Percentiles rank a stretch among this genome's conserved stretches.
Conservation (phyloP, 2,329 filamentous ascomycete species). For the Aurifilum marmelostoma region DNA sequence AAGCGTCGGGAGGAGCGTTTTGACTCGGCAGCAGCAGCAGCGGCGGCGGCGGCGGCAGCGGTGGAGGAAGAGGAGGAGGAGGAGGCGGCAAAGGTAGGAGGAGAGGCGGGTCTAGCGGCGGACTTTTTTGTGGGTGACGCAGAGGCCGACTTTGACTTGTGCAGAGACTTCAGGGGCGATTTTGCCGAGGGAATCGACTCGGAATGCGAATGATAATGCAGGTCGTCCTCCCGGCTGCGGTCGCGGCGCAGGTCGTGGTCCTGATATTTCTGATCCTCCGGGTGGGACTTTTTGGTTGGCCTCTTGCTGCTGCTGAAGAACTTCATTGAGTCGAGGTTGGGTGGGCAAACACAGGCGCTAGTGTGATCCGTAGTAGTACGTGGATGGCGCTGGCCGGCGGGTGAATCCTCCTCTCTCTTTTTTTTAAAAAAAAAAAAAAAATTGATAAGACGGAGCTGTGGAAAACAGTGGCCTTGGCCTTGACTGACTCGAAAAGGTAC, state of each 20-base stretch:
- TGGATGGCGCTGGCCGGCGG: not conserved
- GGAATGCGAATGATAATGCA: slow-evolving; percentile 31
- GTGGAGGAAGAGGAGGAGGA: not conserved
- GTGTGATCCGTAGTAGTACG: not conserved
- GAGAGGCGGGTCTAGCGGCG: slow-evolving; percentile 38
- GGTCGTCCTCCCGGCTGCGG: slow-evolving; percentile 40
- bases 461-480: not conserved
- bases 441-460: not conserved
- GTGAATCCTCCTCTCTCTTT: not conserved
- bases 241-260: slow-evolving; percentile 42
- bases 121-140: slow-evolving; percentile 45
- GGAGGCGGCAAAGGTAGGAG: slow-evolving; percentile 32
- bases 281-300: slow-evolving; percentile 42
- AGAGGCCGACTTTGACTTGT: slow-evolving; percentile 34
- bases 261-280: slow-evolving; percentile 33
- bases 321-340: slow-evolving; percentile 49
- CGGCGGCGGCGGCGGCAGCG: slow-evolving; percentile 30
- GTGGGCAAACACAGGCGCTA: slow-evolving; percentile 14
- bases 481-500: not conserved
- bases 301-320: slow-evolving; percentile 55
- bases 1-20: slow-evolving; percentile 46
- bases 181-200: slow-evolving; percentile 39
- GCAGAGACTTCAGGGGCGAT: slow-evolving; percentile 39
- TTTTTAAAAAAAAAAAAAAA: not conserved
- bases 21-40: slow-evolving; percentile 39